Percentiles rank a stretch among this genome's conserved stretches.
Evolutionary conservation across 345 rosid species (phyloP).

Genomic region (Pelargonium nanum): DNA sequence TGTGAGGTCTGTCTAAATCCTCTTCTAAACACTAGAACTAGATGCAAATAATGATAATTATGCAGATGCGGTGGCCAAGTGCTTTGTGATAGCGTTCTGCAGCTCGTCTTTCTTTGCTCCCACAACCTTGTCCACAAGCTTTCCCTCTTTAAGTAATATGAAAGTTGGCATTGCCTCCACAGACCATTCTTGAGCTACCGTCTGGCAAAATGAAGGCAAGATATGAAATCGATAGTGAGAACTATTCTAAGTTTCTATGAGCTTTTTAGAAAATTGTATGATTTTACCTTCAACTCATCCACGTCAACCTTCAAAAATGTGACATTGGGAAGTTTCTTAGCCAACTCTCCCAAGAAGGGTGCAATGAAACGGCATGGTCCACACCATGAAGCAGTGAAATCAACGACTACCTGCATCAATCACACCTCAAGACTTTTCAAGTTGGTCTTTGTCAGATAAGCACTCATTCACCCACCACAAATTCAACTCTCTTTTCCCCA

Average conservation of each 20-base stretch:
- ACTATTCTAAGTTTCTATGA: no score
- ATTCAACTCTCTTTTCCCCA: no score
- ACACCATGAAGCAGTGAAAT: not conserved
- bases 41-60: not conserved
- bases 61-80: constrained; percentile 4
- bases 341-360: not conserved
- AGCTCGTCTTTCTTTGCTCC: constrained; percentile 6
- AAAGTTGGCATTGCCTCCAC: constrained; percentile 15
- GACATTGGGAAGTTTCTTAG: not conserved
- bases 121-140: constrained; percentile 12
- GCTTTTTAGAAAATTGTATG: no score
- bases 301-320: not conserved
- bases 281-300: not conserved
- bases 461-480: no score
- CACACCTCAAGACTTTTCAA: no score
- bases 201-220: not conserved
- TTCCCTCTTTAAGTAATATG: constrained; percentile 7
- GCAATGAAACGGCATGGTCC: not conserved
- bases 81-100: constrained; percentile 1
- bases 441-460: no score
- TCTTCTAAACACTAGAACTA: no score
- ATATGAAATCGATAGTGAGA: no score
- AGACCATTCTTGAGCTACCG: constrained; percentile 10
- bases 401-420: not conserved
- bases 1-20: no score